These are phyloP conservation scores for Cytospora schulzeri DNA, from an alignment of 2,329 filamentous ascomycete species.

Conservation along the genomic window DNA sequence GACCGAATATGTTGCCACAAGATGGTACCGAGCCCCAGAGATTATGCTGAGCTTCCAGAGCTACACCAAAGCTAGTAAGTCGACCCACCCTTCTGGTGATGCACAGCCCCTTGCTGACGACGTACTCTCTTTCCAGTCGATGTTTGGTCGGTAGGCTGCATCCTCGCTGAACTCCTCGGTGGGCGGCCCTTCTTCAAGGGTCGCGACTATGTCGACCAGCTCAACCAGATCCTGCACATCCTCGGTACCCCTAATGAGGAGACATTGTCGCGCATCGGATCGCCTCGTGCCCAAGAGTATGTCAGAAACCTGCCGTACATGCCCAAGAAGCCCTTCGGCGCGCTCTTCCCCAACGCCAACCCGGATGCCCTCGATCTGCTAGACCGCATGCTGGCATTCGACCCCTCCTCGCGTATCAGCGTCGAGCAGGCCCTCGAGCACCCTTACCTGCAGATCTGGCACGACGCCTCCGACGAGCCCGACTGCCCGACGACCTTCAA, in stretches of 20 bases:
- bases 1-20: constrained; percentile 98
- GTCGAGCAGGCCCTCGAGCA: constrained; percentile 96
- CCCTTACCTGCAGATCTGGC: constrained; percentile 96
- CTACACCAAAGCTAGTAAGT: constrained; percentile 99
- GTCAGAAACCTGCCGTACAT: constrained; percentile 94
- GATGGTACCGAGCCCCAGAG: constrained; percentile 93
- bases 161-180: constrained; percentile 91
- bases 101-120: constrained; percentile 17
- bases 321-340: constrained; percentile 88
- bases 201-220: constrained; percentile 97
- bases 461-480: constrained; percentile 95
- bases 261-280: constrained; percentile 90
- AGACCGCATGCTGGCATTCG: constrained; percentile 96
- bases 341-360: constrained; percentile 91
- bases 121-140: constrained; percentile 68
- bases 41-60: constrained; percentile 99
- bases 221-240: constrained; percentile 98
- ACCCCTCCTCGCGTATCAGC: constrained; percentile 88
- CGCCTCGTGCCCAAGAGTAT: constrained; percentile 94
- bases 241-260: constrained; percentile 96
- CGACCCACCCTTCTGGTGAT: not conserved
- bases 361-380: constrained; percentile 93
- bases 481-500: constrained; percentile 93
- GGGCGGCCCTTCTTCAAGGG: constrained; percentile 99
- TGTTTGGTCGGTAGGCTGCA: constrained; percentile 98